These are phyloP conservation scores for Sugiyamaella marilandica DNA, from an alignment of 805 yeast species.

Conservation along the genomic window DNA sequence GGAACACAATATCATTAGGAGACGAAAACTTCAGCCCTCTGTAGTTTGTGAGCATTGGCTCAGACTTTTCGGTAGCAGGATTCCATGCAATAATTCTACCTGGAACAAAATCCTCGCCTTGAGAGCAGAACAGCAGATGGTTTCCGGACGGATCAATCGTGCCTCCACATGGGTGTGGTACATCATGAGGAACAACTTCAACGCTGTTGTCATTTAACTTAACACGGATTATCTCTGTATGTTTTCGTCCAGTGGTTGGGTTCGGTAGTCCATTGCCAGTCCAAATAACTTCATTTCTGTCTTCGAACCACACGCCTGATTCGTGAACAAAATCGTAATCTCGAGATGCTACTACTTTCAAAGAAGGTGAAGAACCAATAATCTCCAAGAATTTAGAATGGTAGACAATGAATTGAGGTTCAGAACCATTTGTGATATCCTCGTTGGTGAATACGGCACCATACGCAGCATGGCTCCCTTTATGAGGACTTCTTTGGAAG, in stretches of 20 bases:
- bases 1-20: constrained; percentile 27
- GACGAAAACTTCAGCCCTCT: constrained; percentile 28
- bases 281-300: constrained; percentile 25
- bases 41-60: constrained; percentile 20
- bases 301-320: constrained; percentile 28
- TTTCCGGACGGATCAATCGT: neutral
- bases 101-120: constrained; percentile 21
- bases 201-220: constrained; percentile 10
- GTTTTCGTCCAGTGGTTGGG: neutral
- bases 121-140: constrained; percentile 22
- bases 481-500: neutral
- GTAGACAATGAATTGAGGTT: constrained; percentile 16
- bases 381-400: constrained; percentile 17
- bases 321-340: constrained; percentile 28
- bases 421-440: neutral
- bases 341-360: constrained; percentile 19
- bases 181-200: constrained; percentile 3
- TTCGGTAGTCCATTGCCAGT: constrained; percentile 24
- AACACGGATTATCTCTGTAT: constrained; percentile 9
- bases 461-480: neutral
- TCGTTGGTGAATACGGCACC: neutral
- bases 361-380: constrained; percentile 17
- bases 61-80: constrained; percentile 16
- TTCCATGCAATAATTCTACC: constrained; percentile 20
- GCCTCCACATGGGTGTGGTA: constrained; percentile 2